Evolutionary conservation across 257 asterid genomes (phyloP), one percentile per base, ranked within the genome.

Genomic region (Solanum arcanum): DNA sequence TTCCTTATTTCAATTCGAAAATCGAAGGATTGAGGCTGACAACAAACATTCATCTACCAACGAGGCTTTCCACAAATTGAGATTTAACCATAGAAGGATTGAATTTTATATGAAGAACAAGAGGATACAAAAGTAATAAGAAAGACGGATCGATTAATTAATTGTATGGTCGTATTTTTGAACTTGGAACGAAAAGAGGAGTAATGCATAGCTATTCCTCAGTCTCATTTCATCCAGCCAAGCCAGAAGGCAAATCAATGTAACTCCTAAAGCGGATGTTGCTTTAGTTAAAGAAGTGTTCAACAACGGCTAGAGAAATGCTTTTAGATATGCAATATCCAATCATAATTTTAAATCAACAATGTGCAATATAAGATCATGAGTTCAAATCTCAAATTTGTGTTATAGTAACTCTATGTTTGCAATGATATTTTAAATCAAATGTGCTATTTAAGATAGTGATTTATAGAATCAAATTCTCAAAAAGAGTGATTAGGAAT

Each of bases 41-140:
- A n/a, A 5, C 1, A n/a, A 10, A 64, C 29, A 64, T 0, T n/a
- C 15, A 62, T 62, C 2, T 64, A n/a, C 0, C 1, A 56, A 1
- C 2, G 0, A 56, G 64, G 0, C 25, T 56, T 56, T 20, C 64
- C 5, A 56, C 25, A 56, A 20, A 56, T 56, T 56, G 64, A 56
- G 25, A 56, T 56, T 20, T 56, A 11, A 11, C 5, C 64, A 20
- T 20, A 56, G 3, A 56, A 56, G 25, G 5, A 52, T 52, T 1
- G 0, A 52, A 52, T 16, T 6, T 23, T 52, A 1, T 18, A 3
- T 0, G 4, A 52, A 52, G 23, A 52, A 52, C 4, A 52, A 0
- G 23, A 16, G 10, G 0, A 52, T 52, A 52, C 9, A 49, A 6
- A 49, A 46, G 23, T 49, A 49, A 6, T 15, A 49, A 49, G 1